Base-by-base conservation (phyloP, 768 basidiomycete genomes). In the Dacryopinax spathularia region DNA sequence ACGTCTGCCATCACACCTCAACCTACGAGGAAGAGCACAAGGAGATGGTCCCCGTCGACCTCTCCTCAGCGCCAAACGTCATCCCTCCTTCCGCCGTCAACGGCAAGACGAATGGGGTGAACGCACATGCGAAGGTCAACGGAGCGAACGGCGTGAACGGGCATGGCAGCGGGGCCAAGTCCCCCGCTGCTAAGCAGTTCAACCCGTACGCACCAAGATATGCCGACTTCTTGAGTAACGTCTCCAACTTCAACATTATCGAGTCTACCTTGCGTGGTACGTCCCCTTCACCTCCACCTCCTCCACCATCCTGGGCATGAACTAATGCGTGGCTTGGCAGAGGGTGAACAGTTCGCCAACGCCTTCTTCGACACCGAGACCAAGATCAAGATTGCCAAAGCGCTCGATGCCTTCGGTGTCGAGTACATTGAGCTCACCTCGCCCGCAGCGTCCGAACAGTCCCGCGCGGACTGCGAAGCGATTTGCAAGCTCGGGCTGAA, bases 401-500 rank as follows among this genome's bases (percentile, higher is more conserved):
- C 93, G 15, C 85, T 98, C 64, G 94, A 97, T 80, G 94, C 93
- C 60, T 98, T 99, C 72, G 96, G 96, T 71, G 96, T 98, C 64
- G 96, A 99, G 74, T 99, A 99, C 81, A 93, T 99, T 72, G 96
- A 99, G 73, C 87, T 99, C 72, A 99, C 96, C 34, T 97, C 95
- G 16, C 95, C 96, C 59, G 92, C 89, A 43, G 95, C 96, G 25
- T 97, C 95, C 4, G 92, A 97, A 71, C 93, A 98, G 75, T 96
- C 93, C 22, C 84, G 88, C 34, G 73, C 79, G 33, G 95, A 98
- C 72, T 99, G 96, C 78, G 91, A 95, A 79, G 89, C 91, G 48
- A 99, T 99, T 76, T 99, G 96, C 86, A 94, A 92, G 81, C 90
- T 98, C 68, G 93, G 94, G 1, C 81, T 98, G 75, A 92, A 90